Evolutionary conservation across 352 stramenopile species (phyloP).

Genomic region (Pythium aristosporum): DNA sequence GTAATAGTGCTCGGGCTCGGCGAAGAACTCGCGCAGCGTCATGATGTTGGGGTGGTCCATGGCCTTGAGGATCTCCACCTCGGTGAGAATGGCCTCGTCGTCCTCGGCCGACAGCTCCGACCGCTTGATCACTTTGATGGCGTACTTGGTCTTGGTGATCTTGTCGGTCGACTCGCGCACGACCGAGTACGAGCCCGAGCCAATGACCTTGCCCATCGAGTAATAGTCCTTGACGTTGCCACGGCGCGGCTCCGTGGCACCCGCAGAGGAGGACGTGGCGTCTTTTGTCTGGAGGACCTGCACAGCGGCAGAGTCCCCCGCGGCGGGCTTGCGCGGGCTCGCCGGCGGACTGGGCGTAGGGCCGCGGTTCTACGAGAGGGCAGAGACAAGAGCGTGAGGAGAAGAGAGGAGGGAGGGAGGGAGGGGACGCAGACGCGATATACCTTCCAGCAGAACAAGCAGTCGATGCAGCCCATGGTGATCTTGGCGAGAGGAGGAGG

Average conservation of each 20-base stretch:
- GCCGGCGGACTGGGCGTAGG: constrained; percentile 2
- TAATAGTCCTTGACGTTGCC: constrained; percentile 70
- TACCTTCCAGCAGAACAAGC: constrained; percentile 66
- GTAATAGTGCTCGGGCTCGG: constrained; percentile 93
- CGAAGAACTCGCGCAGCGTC: constrained; percentile 89
- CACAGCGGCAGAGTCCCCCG: background rate
- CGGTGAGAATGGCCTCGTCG: constrained; percentile 65
- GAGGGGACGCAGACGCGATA: too few relatives aligned
- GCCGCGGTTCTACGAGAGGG: constrained; percentile 2
- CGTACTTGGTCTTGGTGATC: constrained; percentile 37
- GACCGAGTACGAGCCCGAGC: constrained; percentile 55
- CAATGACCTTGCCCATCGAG: constrained; percentile 43
- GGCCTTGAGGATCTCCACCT: constrained; percentile 74
- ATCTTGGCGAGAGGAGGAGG: background rate
- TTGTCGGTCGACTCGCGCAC: constrained; percentile 51
- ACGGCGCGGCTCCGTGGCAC: constrained; percentile 24
- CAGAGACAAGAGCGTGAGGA: background rate
- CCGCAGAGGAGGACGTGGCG: constrained; percentile 19
- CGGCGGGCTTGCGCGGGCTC: constrained; percentile 5
- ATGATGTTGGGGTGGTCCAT: constrained; percentile 91
- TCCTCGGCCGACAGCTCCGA: constrained; percentile 54
- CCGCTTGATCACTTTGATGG: constrained; percentile 88
- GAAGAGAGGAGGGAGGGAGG: background rate
- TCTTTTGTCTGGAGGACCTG: constrained; percentile 7
- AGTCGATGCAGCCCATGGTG: constrained; percentile 69